A percentile compares a stretch with the other conserved stretches of the same genome.
These are phyloP conservation scores for Kokia cookei DNA, from an alignment of 441 rosid species.

Conservation along the genomic window DNA sequence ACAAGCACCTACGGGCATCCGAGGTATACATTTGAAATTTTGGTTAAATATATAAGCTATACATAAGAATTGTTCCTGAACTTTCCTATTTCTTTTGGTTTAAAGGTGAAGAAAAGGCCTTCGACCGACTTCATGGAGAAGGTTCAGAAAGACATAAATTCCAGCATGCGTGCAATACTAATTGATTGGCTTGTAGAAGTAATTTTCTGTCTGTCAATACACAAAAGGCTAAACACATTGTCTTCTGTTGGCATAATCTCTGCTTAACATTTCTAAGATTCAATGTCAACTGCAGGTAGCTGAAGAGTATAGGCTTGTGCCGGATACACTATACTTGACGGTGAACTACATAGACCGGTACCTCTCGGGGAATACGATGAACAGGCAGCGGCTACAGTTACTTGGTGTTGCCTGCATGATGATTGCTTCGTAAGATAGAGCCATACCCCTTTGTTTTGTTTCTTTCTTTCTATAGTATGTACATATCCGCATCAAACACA, in stretches of 20 bases:
- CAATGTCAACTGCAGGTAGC: conserved; percentile 56
- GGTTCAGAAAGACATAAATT: conserved; percentile 57
- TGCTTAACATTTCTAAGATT: background rate
- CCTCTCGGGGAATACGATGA: conserved; percentile 75
- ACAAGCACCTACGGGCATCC: conserved; percentile 70
- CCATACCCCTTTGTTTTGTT: background rate
- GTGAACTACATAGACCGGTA: conserved; percentile 86
- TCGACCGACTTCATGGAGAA: conserved; percentile 73
- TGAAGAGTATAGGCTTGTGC: conserved; percentile 85
- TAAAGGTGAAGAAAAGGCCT: conserved; percentile 76
- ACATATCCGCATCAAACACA: background rate
- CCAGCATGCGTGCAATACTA: conserved; percentile 76
- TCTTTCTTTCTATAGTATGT: background rate
- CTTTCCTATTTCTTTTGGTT: background rate
- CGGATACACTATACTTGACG: conserved; percentile 74
- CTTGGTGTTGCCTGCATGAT: conserved; percentile 93
- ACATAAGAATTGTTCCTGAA: background rate
- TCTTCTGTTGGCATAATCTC: background rate
- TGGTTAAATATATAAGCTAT: background rate
- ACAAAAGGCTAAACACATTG: background rate
- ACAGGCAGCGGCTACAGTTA: conserved; percentile 70
- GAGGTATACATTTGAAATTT: conserved; percentile 44
- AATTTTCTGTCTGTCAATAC: background rate
- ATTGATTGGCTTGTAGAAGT: conserved; percentile 98
- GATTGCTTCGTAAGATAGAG: conserved; percentile 77